Evolutionary conservation across 768 basidiomycete species (phyloP), one percentile per base, ranked within the genome.

Genomic region (Mrakia blollopis): DNA sequence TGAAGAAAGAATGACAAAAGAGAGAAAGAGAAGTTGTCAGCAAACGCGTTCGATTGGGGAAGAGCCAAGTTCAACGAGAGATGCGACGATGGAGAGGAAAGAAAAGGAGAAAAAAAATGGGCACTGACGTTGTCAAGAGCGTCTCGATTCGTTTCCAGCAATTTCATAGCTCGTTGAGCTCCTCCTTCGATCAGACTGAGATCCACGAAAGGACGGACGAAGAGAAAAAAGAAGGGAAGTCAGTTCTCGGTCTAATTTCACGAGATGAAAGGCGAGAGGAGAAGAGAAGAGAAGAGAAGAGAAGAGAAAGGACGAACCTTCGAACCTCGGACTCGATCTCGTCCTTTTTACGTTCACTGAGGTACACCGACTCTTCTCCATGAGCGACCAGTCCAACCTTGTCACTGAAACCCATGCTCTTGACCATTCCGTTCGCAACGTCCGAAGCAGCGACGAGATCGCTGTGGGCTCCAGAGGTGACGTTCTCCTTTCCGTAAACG

Each of bases 401-500:
- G 35, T 72, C 71, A 21, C 50, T 54, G 54, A 57, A 72, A 5
- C 71, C 71, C 47, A 72, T 52, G 52, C 25, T 16, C 71, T 72
- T 72, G 57, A 76, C 75, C 75, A 76, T 76, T 6, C 54, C 75
- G 32, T 57, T 76, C 5, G 68, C 75, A 35, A 76, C 54, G 67
- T 76, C 47, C n/a, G 75, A 68, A 8, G 76, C 76, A 1, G 60
- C 37, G 30, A 73, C 44, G 54, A 77, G 72, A 23, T 77, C 76
- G n/a, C 44, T 44, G 30, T 44, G 39, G 11, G 76, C 71, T 30
- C 76, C 70, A 5, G 71, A 71, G 5, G 76, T 72, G 60, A 98
- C 89, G 80, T 92, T 91, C 73, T 95, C 92, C 77, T 88, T 83
- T 6, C 95, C 95, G 82, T 93, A 96, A 78, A 96, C 92, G 79